phyloP scores from a whole-genome alignment of 2,329 filamentous ascomycete species.

The Alternaria brassicae region DNA sequence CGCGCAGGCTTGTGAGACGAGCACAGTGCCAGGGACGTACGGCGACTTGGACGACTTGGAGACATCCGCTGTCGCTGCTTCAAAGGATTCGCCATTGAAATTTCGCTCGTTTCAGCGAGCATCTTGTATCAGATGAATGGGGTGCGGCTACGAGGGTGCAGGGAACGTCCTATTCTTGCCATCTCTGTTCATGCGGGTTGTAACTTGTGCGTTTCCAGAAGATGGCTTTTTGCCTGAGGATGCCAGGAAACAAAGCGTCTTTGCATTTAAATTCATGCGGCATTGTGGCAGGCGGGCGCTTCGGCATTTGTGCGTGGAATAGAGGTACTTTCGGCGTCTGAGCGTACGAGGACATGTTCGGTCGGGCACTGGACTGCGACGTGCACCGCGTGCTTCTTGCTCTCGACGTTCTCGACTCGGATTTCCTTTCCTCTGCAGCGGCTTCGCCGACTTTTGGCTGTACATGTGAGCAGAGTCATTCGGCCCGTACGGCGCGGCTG shows the following conservation, averaged over 20 bases:
- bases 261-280: constrained; percentile 3
- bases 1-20: constrained; percentile 15
- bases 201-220: constrained; percentile 6
- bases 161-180: constrained; percentile 4
- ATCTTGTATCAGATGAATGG: constrained; percentile 9
- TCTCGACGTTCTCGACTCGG: constrained; percentile 1
- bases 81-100: constrained; percentile 19
- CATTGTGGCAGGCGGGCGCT: background rate
- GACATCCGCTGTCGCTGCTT: constrained; percentile 12
- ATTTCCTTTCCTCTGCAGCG: background rate
- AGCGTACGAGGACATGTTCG: constrained; percentile 2
- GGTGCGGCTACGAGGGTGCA: background rate
- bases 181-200: constrained; percentile 2
- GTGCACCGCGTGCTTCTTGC: constrained; percentile 4
- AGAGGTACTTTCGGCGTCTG: constrained; percentile 6
- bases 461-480: constrained; percentile 1
- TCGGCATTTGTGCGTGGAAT: constrained; percentile 6
- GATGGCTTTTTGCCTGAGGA: constrained; percentile 3
- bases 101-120: constrained; percentile 20
- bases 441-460: constrained; percentile 1
- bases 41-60: constrained; percentile 16
- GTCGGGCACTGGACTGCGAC: constrained; percentile 4
- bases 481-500: constrained; percentile 2
- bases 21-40: constrained; percentile 19
- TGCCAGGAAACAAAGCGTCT: constrained; percentile 1